Conservation (phyloP, 2,329 filamentous ascomycete genomes). For the Talaromyces sp. region DNA sequence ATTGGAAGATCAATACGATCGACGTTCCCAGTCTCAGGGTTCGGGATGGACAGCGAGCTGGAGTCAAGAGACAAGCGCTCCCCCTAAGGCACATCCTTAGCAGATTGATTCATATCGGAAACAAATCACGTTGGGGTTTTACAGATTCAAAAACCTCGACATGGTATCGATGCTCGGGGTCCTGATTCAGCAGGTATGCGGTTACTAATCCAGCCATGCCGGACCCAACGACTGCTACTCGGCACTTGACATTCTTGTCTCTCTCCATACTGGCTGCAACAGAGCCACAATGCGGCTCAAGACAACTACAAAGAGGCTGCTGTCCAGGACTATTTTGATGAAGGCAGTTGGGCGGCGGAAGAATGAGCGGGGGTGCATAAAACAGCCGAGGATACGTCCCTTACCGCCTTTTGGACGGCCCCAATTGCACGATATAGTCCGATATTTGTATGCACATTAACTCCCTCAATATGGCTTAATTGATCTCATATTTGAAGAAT, state of each 20-base stretch:
- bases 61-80: neutral
- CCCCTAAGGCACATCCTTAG: neutral
- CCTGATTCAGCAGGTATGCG: neutral
- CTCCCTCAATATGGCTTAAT: neutral
- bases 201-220: neutral
- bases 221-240: neutral
- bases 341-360: neutral
- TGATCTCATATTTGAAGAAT: conserved; percentile 2
- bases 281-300: neutral
- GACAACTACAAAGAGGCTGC: neutral
- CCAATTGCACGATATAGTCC: neutral
- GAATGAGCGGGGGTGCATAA: neutral
- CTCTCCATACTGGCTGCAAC: neutral
- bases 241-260: neutral
- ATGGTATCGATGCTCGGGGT: neutral
- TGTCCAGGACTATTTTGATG: neutral
- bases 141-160: neutral
- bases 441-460: neutral
- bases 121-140: neutral
- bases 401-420: neutral
- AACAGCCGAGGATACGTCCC: neutral
- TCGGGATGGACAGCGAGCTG: neutral
- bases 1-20: neutral
- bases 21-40: neutral
- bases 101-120: neutral